Base-by-base conservation (phyloP, 305 asterid genomes). In the Solanum aculeatissimum region DNA sequence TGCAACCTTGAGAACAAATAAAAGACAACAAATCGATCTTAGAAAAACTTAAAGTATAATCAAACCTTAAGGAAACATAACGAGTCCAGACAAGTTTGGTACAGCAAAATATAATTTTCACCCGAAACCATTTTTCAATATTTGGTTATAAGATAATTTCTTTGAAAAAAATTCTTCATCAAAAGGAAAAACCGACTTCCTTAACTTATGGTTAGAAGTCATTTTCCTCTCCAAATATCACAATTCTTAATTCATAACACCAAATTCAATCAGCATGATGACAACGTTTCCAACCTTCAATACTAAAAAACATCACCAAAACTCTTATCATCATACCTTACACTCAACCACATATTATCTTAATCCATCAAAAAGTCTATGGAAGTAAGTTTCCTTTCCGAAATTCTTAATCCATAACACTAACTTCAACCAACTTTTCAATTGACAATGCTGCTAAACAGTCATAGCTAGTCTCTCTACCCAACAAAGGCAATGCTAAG, bases 1-100 rank as follows among this genome's bases (percentile, higher is more conserved):
- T 9, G 98, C 88, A 85, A 95, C 91, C 97, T 95, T 57, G 80
- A 88, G 87, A 53, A 62, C 25, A 66, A 54, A 83, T 2, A 69
- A 83, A 60, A 65, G 23, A 63, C 51, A 27, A 81, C 57, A 80
- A 84, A 43, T 18, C 83, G 81, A 75, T 53, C 80, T 78, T 82
- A 91, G 86, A 89, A 80, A 74, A 19, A 72, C 29, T 79, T 54
- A 43, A 29, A 40, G 62, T 21, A n/a, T 27, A 27, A 75, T 49
- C 45, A 29, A 75, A 49, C 60, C 42, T 47, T 43, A 9, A 23
- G 25, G 54, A 74, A 2, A 45, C 60, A 45, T 25, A 74, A 45
- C 23, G 57, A 25, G 57, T 49, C 16, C 60, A 47, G 81, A 42
- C 81, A 15, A 9, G 60, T 25, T 25, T 47, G 60, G 60, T 25